Percentiles rank a stretch among this genome's conserved stretches.
Evolutionary conservation across 441 rosid genomes (phyloP).

Genomic region (Populus tomentosa): DNA sequence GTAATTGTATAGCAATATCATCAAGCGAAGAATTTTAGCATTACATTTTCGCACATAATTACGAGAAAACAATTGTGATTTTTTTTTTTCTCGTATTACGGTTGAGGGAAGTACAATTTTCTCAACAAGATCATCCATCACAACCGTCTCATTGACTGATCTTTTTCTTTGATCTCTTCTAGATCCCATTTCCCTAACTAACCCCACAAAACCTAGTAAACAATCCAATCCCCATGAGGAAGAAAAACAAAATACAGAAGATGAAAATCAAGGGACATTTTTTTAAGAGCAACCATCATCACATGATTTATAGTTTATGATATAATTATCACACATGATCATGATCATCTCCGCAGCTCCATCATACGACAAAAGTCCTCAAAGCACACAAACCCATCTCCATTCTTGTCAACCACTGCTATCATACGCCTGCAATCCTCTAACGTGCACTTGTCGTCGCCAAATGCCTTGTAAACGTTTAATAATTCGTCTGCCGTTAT

Average conservation of each 20-base stretch:
- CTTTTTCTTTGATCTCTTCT: not conserved
- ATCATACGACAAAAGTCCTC: constrained; percentile 79
- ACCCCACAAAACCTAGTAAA: not conserved
- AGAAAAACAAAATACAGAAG: not conserved
- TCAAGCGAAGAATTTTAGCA: too few species aligned
- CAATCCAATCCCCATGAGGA: not conserved
- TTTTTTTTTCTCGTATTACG: not conserved
- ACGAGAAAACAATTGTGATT: too few species aligned
- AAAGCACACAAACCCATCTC: constrained; percentile 84
- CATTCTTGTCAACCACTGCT: constrained; percentile 62
- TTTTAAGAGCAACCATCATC: constrained; percentile 9
- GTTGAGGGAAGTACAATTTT: not conserved
- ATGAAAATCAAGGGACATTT: not conserved
- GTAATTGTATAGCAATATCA: too few species aligned
- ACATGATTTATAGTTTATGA: constrained; percentile 15
- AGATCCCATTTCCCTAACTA: not conserved
- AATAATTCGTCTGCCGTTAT: constrained; percentile 79
- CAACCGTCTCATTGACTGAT: constrained; percentile 2
- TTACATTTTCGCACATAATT: too few species aligned
- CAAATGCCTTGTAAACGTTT: constrained; percentile 42
- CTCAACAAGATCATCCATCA: not conserved
- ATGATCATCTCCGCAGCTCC: constrained; percentile 48
- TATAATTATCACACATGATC: not conserved
- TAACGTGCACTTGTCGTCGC: constrained; percentile 71
- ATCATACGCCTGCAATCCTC: constrained; percentile 92